phyloP scores from a whole-genome alignment of 352 stramenopile species.

The Phytopythium sindhum region DNA sequence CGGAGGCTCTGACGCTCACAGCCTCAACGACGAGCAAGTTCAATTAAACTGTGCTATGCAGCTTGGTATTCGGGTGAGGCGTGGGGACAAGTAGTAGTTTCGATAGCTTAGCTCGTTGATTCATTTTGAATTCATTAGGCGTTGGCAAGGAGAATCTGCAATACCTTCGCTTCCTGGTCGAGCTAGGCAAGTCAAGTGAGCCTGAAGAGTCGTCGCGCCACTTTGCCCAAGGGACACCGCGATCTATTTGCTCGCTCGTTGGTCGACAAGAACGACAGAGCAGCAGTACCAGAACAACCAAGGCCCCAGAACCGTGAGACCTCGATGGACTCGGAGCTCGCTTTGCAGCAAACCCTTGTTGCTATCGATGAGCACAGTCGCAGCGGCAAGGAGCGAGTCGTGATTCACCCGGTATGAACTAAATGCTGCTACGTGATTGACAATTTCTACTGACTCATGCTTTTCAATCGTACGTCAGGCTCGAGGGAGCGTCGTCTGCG shows the following conservation, averaged over 20 bases:
- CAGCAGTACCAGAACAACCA: not conserved
- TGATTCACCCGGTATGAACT: constrained; percentile 26
- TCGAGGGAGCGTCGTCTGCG: constrained; percentile 41
- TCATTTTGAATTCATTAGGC: not conserved
- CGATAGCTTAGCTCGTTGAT: not conserved
- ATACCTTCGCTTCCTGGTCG: not conserved
- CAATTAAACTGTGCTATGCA: not conserved
- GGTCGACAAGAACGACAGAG: not conserved
- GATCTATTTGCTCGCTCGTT: not conserved
- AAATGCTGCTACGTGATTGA: not conserved
- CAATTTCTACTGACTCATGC: not conserved
- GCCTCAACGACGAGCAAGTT: not conserved
- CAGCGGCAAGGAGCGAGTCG: constrained; percentile 18
- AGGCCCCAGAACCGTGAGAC: not conserved
- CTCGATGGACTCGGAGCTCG: constrained; percentile 4
- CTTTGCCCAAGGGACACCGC: not conserved
- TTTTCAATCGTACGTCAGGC: constrained; percentile 13
- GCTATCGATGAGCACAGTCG: constrained; percentile 7
- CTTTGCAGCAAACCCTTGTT: not conserved
- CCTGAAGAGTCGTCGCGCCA: not conserved
- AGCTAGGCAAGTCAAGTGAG: not conserved
- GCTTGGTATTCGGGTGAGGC: not conserved
- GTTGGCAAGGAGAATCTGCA: not conserved
- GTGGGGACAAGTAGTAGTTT: not conserved
- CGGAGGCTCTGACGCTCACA: constrained; percentile 21